phyloP scores from a whole-genome alignment of 164 flowering plant genomes.

The Magnolia officinalis region DNA sequence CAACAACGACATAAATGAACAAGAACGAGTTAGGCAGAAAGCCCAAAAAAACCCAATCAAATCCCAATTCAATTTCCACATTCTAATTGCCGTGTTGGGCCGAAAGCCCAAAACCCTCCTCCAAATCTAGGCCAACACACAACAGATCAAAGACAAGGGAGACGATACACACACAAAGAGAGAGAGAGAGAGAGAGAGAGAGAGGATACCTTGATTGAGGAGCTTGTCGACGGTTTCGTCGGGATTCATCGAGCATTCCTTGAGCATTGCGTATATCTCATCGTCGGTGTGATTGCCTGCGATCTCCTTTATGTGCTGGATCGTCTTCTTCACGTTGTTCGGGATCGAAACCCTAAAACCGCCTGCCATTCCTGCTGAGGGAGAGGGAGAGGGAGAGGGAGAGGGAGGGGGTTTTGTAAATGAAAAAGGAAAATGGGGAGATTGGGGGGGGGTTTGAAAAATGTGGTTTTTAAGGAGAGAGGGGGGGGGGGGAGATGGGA shows the following conservation, averaged over 20 bases:
- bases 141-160: background rate
- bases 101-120: background rate
- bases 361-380: conserved; percentile 46
- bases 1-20: no score
- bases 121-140: background rate
- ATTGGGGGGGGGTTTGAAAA: conserved; percentile 2
- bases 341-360: conserved; percentile 70
- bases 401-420: conserved; percentile 1
- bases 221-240: conserved; percentile 79
- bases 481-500: background rate
- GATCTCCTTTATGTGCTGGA: conserved; percentile 81
- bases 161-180: no score
- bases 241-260: conserved; percentile 87
- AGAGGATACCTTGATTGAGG: conserved; percentile 50
- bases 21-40: no score
- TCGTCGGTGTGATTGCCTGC: conserved; percentile 66
- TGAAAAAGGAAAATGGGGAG: conserved; percentile 7
- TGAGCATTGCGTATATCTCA: conserved; percentile 84
- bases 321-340: conserved; percentile 43
- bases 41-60: no score
- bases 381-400: background rate
- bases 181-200: background rate
- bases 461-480: background rate
- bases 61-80: background rate
- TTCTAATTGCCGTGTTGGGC: background rate